Base-by-base conservation (phyloP, 2,329 filamentous ascomycete species). In the Coniella lustricola region DNA sequence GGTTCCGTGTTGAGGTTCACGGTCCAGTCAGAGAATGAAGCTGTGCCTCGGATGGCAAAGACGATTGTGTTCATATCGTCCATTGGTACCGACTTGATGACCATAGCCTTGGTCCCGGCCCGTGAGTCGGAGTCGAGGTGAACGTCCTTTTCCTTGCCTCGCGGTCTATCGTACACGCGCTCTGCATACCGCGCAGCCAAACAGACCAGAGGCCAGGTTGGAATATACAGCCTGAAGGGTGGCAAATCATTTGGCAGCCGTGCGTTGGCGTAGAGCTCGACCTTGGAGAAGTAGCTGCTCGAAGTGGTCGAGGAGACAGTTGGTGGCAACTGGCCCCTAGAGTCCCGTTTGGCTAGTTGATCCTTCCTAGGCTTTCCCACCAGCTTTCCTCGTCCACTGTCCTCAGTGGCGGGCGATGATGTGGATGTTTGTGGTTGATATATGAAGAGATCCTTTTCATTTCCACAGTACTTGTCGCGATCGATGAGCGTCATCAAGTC, bases 21-120 rank as follows among this genome's bases (percentile, higher is more conserved):
- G 2, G 85, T 78, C 89, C 89, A 95, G 66, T 95, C 89, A 70
- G 86, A 81, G 57, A 93, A 86, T 7, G 80, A 85, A 20, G 87
- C 81, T 1, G 83, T 89, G 17, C 89, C 89, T 17, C 89, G 80
- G 53, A 95, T 87, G 13, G 89, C 87, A 59, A 95, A 87, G 10
- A 94, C 84, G 48, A 95, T 84, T 16, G 84, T 83, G 60, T 87
- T 81, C 69, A 84, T 81, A 58, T 87, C 75, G 59, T 93, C 87
- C 61, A 90, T 80, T 1, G 87, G 81, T 0, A 90, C 75, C 0
- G 84, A 88, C 60, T 90, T 91, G 61, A 94, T 82, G 14, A 87
- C 81, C 83, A 91, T 91, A 20, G 88, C 85, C 62, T 90, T 91
- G 1, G 87, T 85, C n/a, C 87, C 87, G 3, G 77, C 74, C 17